Evolutionary conservation across 2,329 filamentous ascomycete genomes (phyloP).

Genomic region (Blastomyces parvus): DNA sequence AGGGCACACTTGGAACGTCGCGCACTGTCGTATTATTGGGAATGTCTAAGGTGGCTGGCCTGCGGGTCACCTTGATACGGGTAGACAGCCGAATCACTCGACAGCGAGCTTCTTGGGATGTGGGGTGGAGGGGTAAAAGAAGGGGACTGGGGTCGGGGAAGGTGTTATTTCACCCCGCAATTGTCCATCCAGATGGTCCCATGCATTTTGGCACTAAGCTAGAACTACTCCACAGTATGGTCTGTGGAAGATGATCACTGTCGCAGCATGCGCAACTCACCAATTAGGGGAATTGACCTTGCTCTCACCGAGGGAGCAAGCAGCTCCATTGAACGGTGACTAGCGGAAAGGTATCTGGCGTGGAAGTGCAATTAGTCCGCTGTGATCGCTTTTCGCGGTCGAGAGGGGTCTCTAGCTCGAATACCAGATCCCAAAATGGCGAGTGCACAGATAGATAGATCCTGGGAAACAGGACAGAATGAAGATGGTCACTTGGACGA

Average conservation of each 20-base stretch:
- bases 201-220: background rate
- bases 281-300: background rate
- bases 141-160: too few relatives aligned
- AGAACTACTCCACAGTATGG: too few relatives aligned
- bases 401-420: background rate
- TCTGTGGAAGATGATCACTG: too few relatives aligned
- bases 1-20: background rate
- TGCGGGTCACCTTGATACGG: background rate
- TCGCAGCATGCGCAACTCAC: background rate
- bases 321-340: background rate
- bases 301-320: background rate
- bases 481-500: background rate
- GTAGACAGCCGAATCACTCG: background rate
- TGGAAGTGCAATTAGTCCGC: background rate
- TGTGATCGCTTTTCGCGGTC: background rate
- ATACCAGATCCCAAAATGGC: background rate
- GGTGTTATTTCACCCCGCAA: background rate
- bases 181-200: background rate
- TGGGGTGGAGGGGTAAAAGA: background rate
- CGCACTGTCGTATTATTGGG: background rate
- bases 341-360: background rate
- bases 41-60: background rate
- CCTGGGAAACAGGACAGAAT: background rate
- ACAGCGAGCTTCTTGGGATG: background rate
- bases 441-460: background rate